Conservation (phyloP, 768 basidiomycete genomes). For the Fibroporia radiculosa region DNA sequence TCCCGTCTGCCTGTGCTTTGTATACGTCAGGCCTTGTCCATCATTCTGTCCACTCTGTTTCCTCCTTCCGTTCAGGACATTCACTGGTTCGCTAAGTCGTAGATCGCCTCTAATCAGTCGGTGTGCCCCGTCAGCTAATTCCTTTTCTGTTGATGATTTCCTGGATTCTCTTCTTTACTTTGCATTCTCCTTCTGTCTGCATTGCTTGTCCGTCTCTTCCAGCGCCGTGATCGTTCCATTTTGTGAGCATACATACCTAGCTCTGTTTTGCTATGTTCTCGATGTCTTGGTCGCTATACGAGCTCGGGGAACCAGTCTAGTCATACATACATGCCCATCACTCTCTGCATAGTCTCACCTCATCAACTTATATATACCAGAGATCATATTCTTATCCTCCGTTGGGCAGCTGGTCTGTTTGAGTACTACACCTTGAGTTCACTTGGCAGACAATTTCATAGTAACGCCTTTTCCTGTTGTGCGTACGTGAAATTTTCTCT, state of each 20-base stretch:
- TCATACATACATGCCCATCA: constrained; percentile 3
- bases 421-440: too few species aligned
- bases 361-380: constrained; percentile 1
- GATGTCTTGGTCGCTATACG: constrained; percentile 1
- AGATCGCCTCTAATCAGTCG: not conserved
- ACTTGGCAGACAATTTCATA: too few species aligned
- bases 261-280: not conserved
- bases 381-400: not conserved
- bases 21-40: not conserved
- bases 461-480: too few species aligned
- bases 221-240: not conserved
- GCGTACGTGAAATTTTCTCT: too few species aligned
- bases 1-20: not conserved
- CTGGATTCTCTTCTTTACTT: constrained; percentile 1
- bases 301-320: not conserved
- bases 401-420: too few species aligned
- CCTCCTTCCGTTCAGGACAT: not conserved
- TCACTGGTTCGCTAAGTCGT: not conserved
- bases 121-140: not conserved
- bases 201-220: constrained; percentile 1
- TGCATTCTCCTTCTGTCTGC: not conserved
- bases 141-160: not conserved
- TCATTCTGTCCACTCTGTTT: not conserved
- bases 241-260: not conserved
- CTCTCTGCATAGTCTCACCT: not conserved